Base-by-base conservation (phyloP, 257 asterid species). In the Anisodus tanguticus region DNA sequence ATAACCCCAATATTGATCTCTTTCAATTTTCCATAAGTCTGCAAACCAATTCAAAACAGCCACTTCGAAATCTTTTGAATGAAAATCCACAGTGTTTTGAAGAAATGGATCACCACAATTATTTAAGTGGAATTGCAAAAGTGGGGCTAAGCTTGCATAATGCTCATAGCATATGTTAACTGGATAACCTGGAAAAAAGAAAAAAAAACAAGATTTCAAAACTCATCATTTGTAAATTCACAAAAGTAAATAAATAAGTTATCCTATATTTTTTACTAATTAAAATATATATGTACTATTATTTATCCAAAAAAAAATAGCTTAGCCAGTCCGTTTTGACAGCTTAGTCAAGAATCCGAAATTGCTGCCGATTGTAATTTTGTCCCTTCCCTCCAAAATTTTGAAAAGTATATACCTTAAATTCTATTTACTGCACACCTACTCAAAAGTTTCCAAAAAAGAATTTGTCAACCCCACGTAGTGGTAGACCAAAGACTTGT, bases 71-170 rank as follows among this genome's bases (percentile, higher is more conserved):
- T 84, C 83, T 54, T 83, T 87, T 64, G 89, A 87, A 85, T 81
- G 87, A 2, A 84, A 64, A 79, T 80, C 85, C 12, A 31, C 80
- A 1, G 80, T 84, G 54, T 62, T 76, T 17, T 84, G 83, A 8
- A 55, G 82, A 81, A 87, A 87, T 1, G 89, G 89, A 63, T 87
- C 89, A 16, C 89, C 89, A 72, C 78, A 72, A 80, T 87, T 87
- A 83, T 87, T 87, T 47, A 87, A 80, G 37, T 84, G 85, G 17
- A 80, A 87, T 16, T 74, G 63, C 51, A 84, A 63, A 8, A 87
- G 78, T 63, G 85, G 87, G 15, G 83, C 83, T 31, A 86, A 84
- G 64, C 7, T 59, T 2, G 79, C 87, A 55, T 71, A 53, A 26
- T 86, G 79, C 22, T 79, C 87, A 58, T 60, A 70, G 16, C 60